Evolutionary conservation across 2,329 filamentous ascomycete genomes (phyloP), one percentile per base, ranked within the genome.

Genomic region (Pseudogymnoascus sp.): DNA sequence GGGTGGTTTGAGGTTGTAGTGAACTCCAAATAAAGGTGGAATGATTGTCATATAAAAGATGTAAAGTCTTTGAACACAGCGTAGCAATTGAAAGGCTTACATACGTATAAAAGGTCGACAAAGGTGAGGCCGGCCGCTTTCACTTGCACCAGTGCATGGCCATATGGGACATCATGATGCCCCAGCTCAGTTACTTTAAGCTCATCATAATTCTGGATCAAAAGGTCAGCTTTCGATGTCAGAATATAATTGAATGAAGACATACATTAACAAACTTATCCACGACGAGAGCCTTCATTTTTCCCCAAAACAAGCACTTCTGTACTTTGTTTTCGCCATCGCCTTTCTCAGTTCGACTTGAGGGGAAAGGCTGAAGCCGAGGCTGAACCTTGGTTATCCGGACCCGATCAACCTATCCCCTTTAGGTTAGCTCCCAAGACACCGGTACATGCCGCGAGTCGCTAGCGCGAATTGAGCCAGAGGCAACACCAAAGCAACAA

Each of bases 51-150:
- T 31, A 31, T 3, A 1, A 56, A 28, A 34, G 25, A 56, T 1
- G n/a, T 21, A 34, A 56, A 56, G 25, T 34, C 25, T 56, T 56
- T 56, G 25, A 56, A 12, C 8, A 34, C 12, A n/a, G 10, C 2
- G 14, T 34, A 12, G 50, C 5, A 18, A 56, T 34, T 34, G 7
- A 8, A 42, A 63, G n/a, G 28, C 14, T 56, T 38, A 28, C 23
- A 46, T 66, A 77, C 75, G 69, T 86, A 86, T 56, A 87, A 78
- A 7, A 84, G 78, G 68, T 87, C 84, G 59, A 85, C 83, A 69
- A 84, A 85, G 62, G 85, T 86, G 21, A 85, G 75, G 3, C 82
- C 82, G 62, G 81, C 80, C 64, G 84, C 82, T 1, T 80, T 80
- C 61, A 86, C 78, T 62, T 75, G 75, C 40, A 84, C 72, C 16